These are phyloP conservation scores for Rhizopus microsporus DNA, from an alignment of 371 early-diverging fungal species.

Conservation along the genomic window DNA sequence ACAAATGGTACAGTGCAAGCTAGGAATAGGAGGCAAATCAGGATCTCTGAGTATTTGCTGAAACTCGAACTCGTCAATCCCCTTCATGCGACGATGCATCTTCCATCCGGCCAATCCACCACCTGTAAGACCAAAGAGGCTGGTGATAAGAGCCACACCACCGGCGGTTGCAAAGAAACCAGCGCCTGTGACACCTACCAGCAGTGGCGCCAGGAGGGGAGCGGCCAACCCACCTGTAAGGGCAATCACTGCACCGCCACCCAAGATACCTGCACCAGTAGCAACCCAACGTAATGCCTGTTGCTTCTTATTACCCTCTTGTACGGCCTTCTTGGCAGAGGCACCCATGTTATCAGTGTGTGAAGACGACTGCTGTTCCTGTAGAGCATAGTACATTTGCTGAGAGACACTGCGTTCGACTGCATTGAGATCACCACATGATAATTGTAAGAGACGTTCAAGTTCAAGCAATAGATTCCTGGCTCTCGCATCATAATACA, in stretches of 20 bases:
- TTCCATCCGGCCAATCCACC: slow-evolving; percentile 68
- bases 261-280: slow-evolving; percentile 60
- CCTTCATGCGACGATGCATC: slow-evolving; percentile 52
- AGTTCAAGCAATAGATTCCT: slow-evolving; percentile 36
- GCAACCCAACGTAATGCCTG: slow-evolving; percentile 58
- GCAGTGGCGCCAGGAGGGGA: slow-evolving; percentile 60
- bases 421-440: slow-evolving; percentile 26
- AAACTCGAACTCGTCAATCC: slow-evolving; percentile 61
- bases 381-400: slow-evolving; percentile 48
- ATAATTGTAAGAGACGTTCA: slow-evolving; percentile 22
- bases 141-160: slow-evolving; percentile 63
- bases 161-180: slow-evolving; percentile 63
- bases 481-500: slow-evolving; percentile 47
- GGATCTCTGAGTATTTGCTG: slow-evolving; percentile 56
- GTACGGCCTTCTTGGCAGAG: slow-evolving; percentile 49
- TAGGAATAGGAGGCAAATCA: slow-evolving; percentile 60
- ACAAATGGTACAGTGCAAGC: slow-evolving; percentile 63
- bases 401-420: slow-evolving; percentile 48
- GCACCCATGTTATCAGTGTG: slow-evolving; percentile 28
- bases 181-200: slow-evolving; percentile 61
- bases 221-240: slow-evolving; percentile 72
- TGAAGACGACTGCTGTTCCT: slow-evolving; percentile 22
- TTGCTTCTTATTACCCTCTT: slow-evolving; percentile 52
- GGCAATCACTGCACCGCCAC: slow-evolving; percentile 66
- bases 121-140: slow-evolving; percentile 63